phyloP scores from a whole-genome alignment of 2,329 filamentous ascomycete genomes.

The Trichoderma sp. region DNA sequence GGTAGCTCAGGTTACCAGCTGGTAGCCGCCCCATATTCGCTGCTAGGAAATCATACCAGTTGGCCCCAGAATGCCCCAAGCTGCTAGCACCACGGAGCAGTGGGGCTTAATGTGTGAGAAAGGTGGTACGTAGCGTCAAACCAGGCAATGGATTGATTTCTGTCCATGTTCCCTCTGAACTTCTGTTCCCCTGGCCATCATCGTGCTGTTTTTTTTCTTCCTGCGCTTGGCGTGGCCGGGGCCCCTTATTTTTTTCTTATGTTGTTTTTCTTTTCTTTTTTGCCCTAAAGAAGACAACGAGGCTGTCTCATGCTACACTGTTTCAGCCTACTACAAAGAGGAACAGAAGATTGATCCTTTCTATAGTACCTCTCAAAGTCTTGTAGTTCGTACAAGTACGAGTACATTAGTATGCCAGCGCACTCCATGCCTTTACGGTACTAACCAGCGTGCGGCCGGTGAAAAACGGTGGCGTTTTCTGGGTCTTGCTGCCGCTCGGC shows the following conservation, averaged over 20 bases:
- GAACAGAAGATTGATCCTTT: neutral
- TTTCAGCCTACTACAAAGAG: neutral
- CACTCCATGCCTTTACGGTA: neutral
- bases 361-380: neutral
- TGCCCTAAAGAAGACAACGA: neutral
- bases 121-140: constrained; percentile 7
- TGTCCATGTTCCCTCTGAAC: neutral
- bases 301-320: neutral
- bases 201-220: neutral
- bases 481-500: neutral
- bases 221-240: neutral
- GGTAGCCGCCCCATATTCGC: neutral
- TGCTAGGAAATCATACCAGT: neutral
- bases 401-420: neutral
- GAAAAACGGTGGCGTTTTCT: neutral
- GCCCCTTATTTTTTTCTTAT: neutral
- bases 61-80: constrained; percentile 7
- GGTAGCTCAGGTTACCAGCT: neutral
- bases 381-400: neutral
- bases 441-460: neutral
- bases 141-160: neutral
- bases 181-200: neutral
- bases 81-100: constrained; percentile 13
- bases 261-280: neutral
- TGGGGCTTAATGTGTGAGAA: neutral